Evolutionary conservation across 139 green algal species (phyloP).

Genomic region (Chlamydomonas incerta): DNA sequence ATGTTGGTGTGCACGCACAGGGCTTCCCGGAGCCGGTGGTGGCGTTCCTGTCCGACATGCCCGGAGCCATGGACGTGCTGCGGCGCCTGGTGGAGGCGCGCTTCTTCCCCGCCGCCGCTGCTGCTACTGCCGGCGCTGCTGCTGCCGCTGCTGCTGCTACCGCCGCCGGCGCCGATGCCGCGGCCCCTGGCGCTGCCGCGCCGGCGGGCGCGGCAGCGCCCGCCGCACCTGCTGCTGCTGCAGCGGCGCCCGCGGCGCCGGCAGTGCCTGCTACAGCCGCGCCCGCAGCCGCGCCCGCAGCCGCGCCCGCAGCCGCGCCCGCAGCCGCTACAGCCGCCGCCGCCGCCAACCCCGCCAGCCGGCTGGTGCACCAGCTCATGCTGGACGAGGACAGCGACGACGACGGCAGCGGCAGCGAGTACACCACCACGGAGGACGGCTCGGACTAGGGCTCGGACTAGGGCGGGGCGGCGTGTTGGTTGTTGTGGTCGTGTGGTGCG

Average conservation of each 20-base stretch:
- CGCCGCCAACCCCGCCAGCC: not conserved
- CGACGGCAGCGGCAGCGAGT: slow-evolving; percentile 10
- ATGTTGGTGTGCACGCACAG: too few species aligned
- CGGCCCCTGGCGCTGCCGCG: not conserved
- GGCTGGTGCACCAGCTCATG: slow-evolving; percentile 24
- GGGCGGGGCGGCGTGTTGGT: too few species aligned
- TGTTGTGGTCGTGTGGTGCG: too few species aligned
- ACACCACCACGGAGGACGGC: slow-evolving; percentile 12
- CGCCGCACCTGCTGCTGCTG: not conserved
- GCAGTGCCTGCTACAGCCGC: too few species aligned
- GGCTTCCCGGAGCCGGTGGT: slow-evolving; percentile 35
- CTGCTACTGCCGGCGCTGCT: not conserved
- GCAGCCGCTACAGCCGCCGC: not conserved
- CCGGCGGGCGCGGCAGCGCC: not conserved
- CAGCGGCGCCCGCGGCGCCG: not conserved
- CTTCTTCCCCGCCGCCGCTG: not conserved
- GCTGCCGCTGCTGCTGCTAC: not conserved
- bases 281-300: not conserved
- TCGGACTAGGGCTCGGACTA: not conserved
- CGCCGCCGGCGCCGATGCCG: not conserved
- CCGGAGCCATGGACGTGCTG: slow-evolving; percentile 15
- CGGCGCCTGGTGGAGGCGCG: slow-evolving; percentile 19
- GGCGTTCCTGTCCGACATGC: slow-evolving; percentile 21
- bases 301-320: not conserved
- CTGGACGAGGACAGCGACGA: slow-evolving; percentile 32